These are phyloP conservation scores for Bassia scoparia DNA, from an alignment of 148 eudicot genomes.

Conservation along the genomic window DNA sequence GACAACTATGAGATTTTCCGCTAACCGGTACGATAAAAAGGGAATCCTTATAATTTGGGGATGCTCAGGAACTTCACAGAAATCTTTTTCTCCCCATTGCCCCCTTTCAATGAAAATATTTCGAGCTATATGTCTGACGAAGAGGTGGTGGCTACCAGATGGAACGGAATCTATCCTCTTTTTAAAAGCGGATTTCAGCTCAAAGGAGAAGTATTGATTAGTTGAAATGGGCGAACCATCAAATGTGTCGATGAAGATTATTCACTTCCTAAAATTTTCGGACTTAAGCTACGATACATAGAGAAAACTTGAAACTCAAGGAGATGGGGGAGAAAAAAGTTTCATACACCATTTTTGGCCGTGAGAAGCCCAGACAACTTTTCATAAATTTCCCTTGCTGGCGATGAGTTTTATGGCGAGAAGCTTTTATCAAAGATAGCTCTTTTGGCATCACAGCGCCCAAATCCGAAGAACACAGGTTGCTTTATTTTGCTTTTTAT, in stretches of 20 bases:
- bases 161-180: conserved; percentile 33
- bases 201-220: conserved; percentile 74
- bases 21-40: conserved; percentile 72
- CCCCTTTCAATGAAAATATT: conserved; percentile 61
- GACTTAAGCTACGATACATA: conserved; percentile 61
- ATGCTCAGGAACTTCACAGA: conserved; percentile 49
- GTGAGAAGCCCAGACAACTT: conserved; percentile 35
- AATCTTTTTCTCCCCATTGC: conserved; percentile 54
- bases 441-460: conserved; percentile 21
- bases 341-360: conserved; percentile 32
- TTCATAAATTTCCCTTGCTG: conserved; percentile 40
- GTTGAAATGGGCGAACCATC: conserved; percentile 66
- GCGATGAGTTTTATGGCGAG: conserved; percentile 37
- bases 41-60: conserved; percentile 75
- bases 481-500: background rate
- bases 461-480: conserved; percentile 36
- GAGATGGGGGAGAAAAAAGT: conserved; percentile 40
- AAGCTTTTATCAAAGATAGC: conserved; percentile 33
- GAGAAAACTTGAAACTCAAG: conserved; percentile 50
- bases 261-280: conserved; percentile 76
- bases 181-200: conserved; percentile 37
- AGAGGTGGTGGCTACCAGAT: conserved; percentile 28
- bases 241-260: conserved; percentile 37
- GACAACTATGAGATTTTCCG: conserved; percentile 98
- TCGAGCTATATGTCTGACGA: conserved; percentile 53